Base-by-base conservation (phyloP, 192 early-diverging fungal species). In the Entomortierella parvispora region DNA sequence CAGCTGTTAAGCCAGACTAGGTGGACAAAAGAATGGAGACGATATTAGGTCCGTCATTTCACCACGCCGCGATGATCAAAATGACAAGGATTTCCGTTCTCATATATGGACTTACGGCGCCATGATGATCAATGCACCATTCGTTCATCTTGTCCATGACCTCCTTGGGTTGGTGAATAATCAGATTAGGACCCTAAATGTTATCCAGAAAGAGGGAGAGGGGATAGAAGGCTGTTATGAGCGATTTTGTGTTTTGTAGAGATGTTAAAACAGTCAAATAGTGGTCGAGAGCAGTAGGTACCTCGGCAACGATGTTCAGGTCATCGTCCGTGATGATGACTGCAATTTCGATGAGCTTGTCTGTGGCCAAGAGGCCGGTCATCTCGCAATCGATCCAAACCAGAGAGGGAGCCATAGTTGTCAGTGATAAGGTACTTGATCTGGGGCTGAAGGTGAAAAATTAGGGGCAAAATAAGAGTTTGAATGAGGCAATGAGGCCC, bases 321-420 rank as follows among this genome's bases (percentile, higher is more conserved):
- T 94, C 83, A 17, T 86, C 91, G 69, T 98, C 93, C 1, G 97
- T 97, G 62, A 97, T 81, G 43, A 99, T 86, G 52, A 86, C 87
- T 0, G 96, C 94, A 34, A 99, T 94, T 79, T 98, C 94, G 62
- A 97, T 94, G 70, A 96, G 87, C 32, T 89, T 87, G 69, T 95
- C 95, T 49, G 90, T 89, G 10, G 65, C 51, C 33, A 87, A 57
- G 32, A 95, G 83, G 31, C 93, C 93, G 0, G 91, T 93, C 92
- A 95, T 93, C 80, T 92, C 92, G 33, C 92, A 88, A 59, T 95
- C 94, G 56, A 95, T 91, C 94, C 94, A 95, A 25, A 95, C 90
- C 11, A 95, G 80, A 20, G 92, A 90, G 53, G 88, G 80, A 54
- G 62, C 68, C 50, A 53, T 53, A 42, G 23, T 23, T 28, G 32